Evolutionary conservation across 805 yeast genomes (phyloP).

Genomic region (Starmera amethionina): DNA sequence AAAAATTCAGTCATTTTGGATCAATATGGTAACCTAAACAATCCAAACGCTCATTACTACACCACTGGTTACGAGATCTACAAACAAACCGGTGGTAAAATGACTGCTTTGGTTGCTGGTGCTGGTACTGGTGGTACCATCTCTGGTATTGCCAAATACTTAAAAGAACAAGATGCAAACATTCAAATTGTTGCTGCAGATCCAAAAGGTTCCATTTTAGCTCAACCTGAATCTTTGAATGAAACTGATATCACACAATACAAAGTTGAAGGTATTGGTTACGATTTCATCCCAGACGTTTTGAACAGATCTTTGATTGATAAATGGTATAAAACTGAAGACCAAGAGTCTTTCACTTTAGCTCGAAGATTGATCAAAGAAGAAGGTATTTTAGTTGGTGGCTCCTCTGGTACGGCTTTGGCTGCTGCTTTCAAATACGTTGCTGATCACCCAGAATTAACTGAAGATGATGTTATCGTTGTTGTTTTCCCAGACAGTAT

Average conservation of each 20-base stretch:
- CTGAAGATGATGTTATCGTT: conserved; percentile 67
- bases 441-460: conserved; percentile 46
- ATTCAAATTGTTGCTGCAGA: conserved; percentile 70
- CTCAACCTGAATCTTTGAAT: conserved; percentile 67
- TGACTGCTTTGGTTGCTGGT: conserved; percentile 76
- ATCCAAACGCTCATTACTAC: conserved; percentile 75
- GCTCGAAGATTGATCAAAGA: conserved; percentile 77
- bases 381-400: conserved; percentile 84
- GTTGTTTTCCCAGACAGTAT: conserved; percentile 81
- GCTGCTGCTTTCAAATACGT: conserved; percentile 69
- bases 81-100: conserved; percentile 64
- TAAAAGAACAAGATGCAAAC: conserved; percentile 59
- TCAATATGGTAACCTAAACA: conserved; percentile 69
- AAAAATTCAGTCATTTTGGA: conserved; percentile 80
- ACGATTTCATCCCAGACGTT: conserved; percentile 80
- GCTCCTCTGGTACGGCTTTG: conserved; percentile 80
- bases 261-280: conserved; percentile 87
- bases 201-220: conserved; percentile 80
- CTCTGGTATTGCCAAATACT: conserved; percentile 67
- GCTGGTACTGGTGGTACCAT: conserved; percentile 95
- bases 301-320: conserved; percentile 58
- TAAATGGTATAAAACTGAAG: conserved; percentile 81
- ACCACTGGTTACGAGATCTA: conserved; percentile 84
- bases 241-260: conserved; percentile 42
- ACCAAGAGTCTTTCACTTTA: conserved; percentile 65